Base-by-base conservation (phyloP, 306 rosid species). In the Lupinus albus region DNA sequence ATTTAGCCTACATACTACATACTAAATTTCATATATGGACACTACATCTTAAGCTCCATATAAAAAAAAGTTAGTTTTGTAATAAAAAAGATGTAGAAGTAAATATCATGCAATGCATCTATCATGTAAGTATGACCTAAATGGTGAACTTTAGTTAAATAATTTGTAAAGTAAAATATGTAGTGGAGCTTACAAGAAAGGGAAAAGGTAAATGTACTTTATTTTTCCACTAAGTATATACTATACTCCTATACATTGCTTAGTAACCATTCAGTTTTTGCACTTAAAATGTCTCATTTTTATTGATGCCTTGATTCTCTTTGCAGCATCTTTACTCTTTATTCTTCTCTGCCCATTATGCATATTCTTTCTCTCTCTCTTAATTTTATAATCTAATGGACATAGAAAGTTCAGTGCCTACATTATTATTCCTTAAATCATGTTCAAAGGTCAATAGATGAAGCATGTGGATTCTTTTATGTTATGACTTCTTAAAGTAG, bases 281-380 rank as follows among this genome's bases (percentile, higher is more conserved):
- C 68, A 35, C 74, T 74, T 30, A 71, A 72, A 59, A 72, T 59
- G 78, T 72, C 74, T 41, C 66, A 64, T 72, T 65, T 66, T 65
- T 52, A 17, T 8, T 28, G 52, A 65, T 66, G 82, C 68, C 63
- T 2, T 71, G 77, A 77, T 77, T 71, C 80, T 69, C 57, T 7
- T 48, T 6, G 25, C 28, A n/a, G 7, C 49, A 7, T 46, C 17
- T 15, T 28, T 52, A 11, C 47, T 12, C 42, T 71, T 50, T 77
- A 71, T 64, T 77, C 76, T 18, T 67, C 52, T 70, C 15, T 69
- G 44, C 16, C 55, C n/a, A n/a, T n/a, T n/a, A n/a, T n/a, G n/a
- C n/a, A 5, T 49, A 4, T 20, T 6, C 6, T 8, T 0, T 36
- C 1, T 11, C 16, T 44, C 41, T 73, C 71, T 64, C 45, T 61